Conservation (phyloP, 2,329 filamentous ascomycete species). For the Exophiala calicioides region DNA sequence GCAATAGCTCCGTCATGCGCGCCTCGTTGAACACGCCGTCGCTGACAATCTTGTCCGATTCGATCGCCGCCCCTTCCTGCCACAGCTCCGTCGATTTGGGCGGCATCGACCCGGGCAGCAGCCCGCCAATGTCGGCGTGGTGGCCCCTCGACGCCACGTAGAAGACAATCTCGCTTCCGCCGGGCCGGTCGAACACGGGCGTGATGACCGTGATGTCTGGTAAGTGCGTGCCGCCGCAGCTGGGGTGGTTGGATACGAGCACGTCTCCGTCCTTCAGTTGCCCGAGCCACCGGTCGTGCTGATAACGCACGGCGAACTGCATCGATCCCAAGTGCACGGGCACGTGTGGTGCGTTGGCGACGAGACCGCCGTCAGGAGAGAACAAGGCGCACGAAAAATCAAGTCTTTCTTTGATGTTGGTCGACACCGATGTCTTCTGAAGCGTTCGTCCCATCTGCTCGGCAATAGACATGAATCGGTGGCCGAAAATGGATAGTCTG, state of each 20-base stretch:
- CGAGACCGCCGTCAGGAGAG: slow-evolving; percentile 71
- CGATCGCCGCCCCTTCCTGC: slow-evolving; percentile 51
- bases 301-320: slow-evolving; percentile 79
- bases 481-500: slow-evolving; percentile 74
- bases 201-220: slow-evolving; percentile 78
- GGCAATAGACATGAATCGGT: slow-evolving; percentile 82
- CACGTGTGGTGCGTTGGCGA: slow-evolving; percentile 71
- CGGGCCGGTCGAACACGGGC: slow-evolving; percentile 67
- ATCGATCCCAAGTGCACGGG: slow-evolving; percentile 81
- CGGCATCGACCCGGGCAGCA: slow-evolving; percentile 40
- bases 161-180: slow-evolving; percentile 69
- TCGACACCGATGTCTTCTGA: slow-evolving; percentile 77
- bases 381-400: slow-evolving; percentile 84
- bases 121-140: slow-evolving; percentile 62
- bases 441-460: slow-evolving; percentile 80
- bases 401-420: slow-evolving; percentile 76
- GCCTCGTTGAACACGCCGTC: slow-evolving; percentile 41
- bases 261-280: slow-evolving; percentile 75
- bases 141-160: slow-evolving; percentile 75
- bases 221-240: slow-evolving; percentile 76
- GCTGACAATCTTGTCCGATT: slow-evolving; percentile 41
- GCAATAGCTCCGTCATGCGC: slow-evolving; percentile 33
- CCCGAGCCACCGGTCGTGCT: slow-evolving; percentile 72
- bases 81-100: slow-evolving; percentile 50
- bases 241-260: slow-evolving; percentile 75